Evolutionary conservation across 1,139 yeast species (phyloP).

Genomic region (Candida pseudocylindracea): DNA sequence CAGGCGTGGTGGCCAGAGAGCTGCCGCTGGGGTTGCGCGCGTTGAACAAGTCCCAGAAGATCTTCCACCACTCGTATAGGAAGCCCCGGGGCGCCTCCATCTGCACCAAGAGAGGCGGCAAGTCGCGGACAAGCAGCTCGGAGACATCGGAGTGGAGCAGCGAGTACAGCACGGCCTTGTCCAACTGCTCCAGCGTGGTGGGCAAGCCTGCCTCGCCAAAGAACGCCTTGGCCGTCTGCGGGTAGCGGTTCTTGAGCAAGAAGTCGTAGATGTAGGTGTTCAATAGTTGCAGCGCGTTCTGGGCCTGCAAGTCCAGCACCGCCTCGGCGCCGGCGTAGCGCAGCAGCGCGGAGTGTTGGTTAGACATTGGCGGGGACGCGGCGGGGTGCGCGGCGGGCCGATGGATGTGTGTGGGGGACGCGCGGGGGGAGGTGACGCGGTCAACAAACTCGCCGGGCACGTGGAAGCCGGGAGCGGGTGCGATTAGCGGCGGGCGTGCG

Average conservation of each 20-base stretch:
- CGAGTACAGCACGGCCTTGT: neutral
- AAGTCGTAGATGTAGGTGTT: constrained; percentile 82
- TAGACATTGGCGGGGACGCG: constrained; percentile 9
- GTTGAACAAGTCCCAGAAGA: constrained; percentile 85
- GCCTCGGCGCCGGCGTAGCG: constrained; percentile 5
- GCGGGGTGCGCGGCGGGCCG: neutral
- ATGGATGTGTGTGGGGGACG: no score
- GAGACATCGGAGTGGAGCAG: neutral
- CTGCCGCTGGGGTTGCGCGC: constrained; percentile 27
- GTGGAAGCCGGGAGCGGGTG: no score
- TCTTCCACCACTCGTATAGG: constrained; percentile 88
- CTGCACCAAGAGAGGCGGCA: constrained; percentile 27
- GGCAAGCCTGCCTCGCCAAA: constrained; percentile 50
- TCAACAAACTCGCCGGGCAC: no score
- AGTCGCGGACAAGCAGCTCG: constrained; percentile 13
- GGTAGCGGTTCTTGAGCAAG: constrained; percentile 47
- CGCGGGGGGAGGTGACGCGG: no score
- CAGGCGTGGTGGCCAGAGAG: constrained; percentile 29
- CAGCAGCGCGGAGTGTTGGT: constrained; percentile 12
- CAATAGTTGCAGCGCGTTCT: constrained; percentile 40
- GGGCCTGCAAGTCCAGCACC: constrained; percentile 25
- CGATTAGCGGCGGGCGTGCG: no score
- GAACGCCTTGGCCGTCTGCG: constrained; percentile 52
- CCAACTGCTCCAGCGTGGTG: constrained; percentile 4
- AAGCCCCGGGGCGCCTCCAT: constrained; percentile 80